phyloP scores from a whole-genome alignment of 495 filamentous ascomycete genomes.

The Lasiosphaeriaceae sp. region DNA sequence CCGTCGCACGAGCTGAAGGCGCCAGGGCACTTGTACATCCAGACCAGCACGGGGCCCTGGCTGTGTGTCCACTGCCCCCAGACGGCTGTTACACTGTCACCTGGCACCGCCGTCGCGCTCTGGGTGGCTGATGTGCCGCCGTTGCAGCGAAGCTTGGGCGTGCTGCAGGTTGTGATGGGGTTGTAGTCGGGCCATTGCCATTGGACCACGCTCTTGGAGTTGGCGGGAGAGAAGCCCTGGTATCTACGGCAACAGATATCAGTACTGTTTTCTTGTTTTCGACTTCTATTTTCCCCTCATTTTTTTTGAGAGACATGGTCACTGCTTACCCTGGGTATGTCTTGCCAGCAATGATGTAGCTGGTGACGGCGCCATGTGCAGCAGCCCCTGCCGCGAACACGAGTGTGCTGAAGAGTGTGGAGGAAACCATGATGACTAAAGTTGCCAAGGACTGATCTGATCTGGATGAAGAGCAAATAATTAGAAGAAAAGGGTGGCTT shows the following conservation, averaged over 20 bases:
- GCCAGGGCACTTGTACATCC: slow-evolving; percentile 50
- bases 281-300: no score
- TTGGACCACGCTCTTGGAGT: slow-evolving; percentile 48
- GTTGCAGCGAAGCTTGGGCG: slow-evolving; percentile 51
- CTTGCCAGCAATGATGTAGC: slow-evolving; percentile 51
- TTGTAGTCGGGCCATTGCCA: slow-evolving; percentile 54
- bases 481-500: not conserved
- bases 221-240: slow-evolving; percentile 44
- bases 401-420: slow-evolving; percentile 16
- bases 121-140: slow-evolving; percentile 47
- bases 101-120: slow-evolving; percentile 41
- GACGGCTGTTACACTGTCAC: slow-evolving; percentile 45
- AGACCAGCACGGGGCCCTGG: slow-evolving; percentile 55
- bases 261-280: no score
- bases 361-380: slow-evolving; percentile 55
- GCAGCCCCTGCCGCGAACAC: slow-evolving; percentile 34
- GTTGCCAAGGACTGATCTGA: not conserved
- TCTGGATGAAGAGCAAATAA: not conserved
- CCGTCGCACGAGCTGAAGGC: slow-evolving; percentile 46
- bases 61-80: slow-evolving; percentile 56
- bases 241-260: slow-evolving; percentile 47
- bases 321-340: slow-evolving; percentile 44
- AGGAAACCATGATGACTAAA: slow-evolving; percentile 21
- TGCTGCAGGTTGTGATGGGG: slow-evolving; percentile 39
- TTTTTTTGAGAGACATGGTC: not conserved